A percentile compares a stretch with the other conserved stretches of the same genome.
phyloP scores from a whole-genome alignment of 2,329 filamentous ascomycete genomes.

The Thelonectria blattea region DNA sequence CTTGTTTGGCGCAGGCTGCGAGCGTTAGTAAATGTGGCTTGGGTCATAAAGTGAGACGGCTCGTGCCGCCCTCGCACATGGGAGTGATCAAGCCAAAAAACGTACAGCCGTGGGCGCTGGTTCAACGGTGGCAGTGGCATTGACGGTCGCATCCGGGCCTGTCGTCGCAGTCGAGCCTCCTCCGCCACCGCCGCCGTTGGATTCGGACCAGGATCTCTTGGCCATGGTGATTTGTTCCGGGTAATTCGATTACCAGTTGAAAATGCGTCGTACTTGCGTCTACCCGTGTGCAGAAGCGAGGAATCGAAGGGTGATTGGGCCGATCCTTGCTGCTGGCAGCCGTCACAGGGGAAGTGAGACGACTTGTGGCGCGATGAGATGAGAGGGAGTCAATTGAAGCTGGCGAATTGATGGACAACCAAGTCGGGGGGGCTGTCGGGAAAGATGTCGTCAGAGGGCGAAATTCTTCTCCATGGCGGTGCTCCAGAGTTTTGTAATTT shows the following conservation, averaged over 20 bases:
- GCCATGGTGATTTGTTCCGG: conserved; percentile 26
- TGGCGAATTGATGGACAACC: not conserved
- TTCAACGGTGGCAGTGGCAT: conserved; percentile 7
- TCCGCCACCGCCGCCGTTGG: conserved; percentile 21
- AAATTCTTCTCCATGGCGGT: conserved; percentile 2
- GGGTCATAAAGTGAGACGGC: not conserved
- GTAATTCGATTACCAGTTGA: conserved; percentile 1
- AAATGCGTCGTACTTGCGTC: not conserved
- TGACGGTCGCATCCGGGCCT: conserved; percentile 24
- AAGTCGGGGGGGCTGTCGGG: not conserved
- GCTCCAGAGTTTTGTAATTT: not conserved
- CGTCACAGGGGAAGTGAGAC: conserved; percentile 17
- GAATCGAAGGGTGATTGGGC: conserved; percentile 1
- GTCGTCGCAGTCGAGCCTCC: conserved; percentile 22
- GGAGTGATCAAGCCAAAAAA: not conserved
- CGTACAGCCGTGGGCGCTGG: conserved; percentile 8
- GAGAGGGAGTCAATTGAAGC: conserved; percentile 4
- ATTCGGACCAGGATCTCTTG: conserved; percentile 37
- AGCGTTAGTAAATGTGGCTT: not conserved
- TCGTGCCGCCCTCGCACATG: not conserved
- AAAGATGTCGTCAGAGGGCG: not conserved
- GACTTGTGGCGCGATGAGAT: conserved; percentile 16
- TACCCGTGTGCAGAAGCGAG: not conserved
- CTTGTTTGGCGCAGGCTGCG: conserved; percentile 19
- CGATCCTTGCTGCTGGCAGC: not conserved